These are phyloP conservation scores for Stachybotrys chlorohalonatus DNA, from an alignment of 2,329 filamentous ascomycete genomes.

Conservation along the genomic window DNA sequence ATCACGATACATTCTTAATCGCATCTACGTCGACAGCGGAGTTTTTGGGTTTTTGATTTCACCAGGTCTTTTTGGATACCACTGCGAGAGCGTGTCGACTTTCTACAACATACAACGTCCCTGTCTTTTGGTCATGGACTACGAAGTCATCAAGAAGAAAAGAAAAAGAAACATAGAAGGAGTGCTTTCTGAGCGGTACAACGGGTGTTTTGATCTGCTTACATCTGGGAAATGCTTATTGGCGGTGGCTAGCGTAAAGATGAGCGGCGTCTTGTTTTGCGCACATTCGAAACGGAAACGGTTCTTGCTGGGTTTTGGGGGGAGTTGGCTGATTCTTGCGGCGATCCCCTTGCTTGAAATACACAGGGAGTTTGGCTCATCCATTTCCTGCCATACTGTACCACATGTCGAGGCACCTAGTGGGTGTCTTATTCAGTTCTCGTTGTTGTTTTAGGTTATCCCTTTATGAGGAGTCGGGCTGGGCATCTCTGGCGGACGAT, in stretches of 20 bases:
- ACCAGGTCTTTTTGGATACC: slow-evolving; percentile 14
- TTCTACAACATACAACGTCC: slow-evolving; percentile 18
- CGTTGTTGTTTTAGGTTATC: background rate
- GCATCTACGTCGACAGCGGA: slow-evolving; percentile 35
- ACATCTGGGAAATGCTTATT: slow-evolving; percentile 21
- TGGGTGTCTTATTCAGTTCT: slow-evolving; percentile 13
- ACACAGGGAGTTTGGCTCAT: slow-evolving; percentile 19
- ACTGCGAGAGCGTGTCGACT: slow-evolving; percentile 10
- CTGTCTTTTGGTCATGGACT: slow-evolving; percentile 27
- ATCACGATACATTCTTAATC: slow-evolving; percentile 29
- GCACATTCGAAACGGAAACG: slow-evolving; percentile 18
- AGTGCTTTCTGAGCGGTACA: slow-evolving; percentile 20
- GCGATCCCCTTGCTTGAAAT: slow-evolving; percentile 17
- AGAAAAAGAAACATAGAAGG: slow-evolving; percentile 39
- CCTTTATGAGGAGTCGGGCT: background rate
- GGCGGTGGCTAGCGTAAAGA: slow-evolving; percentile 22
- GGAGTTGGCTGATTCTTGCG: slow-evolving; percentile 26
- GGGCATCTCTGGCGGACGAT: background rate
- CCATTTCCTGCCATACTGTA: slow-evolving; percentile 16
- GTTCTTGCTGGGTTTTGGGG: slow-evolving; percentile 20
- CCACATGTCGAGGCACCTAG: slow-evolving; percentile 16
- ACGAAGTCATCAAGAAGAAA: slow-evolving; percentile 35
- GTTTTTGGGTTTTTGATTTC: slow-evolving; percentile 15
- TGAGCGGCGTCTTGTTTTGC: slow-evolving; percentile 24
- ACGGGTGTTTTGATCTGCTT: slow-evolving; percentile 27